Conservation (phyloP, 305 asterid genomes). For the Nicotiana rustica region DNA sequence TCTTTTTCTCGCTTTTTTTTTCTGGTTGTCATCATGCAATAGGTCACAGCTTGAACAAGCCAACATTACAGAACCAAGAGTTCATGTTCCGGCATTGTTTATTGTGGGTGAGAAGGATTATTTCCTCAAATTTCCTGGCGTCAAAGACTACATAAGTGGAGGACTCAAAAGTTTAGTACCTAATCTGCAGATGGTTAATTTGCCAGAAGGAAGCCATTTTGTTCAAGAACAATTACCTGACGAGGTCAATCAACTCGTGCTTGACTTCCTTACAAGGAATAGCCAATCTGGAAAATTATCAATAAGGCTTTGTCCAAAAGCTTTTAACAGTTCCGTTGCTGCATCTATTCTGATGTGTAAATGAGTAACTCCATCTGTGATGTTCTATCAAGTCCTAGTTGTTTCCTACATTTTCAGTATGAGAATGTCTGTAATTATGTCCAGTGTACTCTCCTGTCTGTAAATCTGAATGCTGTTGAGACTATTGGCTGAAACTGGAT, state of each 20-base stretch:
- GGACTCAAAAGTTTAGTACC: constrained; percentile 56
- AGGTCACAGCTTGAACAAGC: constrained; percentile 50
- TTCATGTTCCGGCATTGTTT: constrained; percentile 60
- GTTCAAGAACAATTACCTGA: constrained; percentile 82
- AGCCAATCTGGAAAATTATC: constrained; percentile 18
- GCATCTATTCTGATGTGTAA: background rate
- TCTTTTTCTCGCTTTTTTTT: background rate
- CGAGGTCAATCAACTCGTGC: constrained; percentile 55
- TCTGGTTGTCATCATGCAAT: background rate
- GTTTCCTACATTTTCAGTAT: background rate
- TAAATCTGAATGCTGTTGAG: background rate
- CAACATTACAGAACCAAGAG: constrained; percentile 40
- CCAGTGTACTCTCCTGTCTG: background rate
- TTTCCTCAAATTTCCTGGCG: constrained; percentile 58
- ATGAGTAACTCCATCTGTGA: background rate
- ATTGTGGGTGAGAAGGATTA: constrained; percentile 73
- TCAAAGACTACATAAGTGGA: constrained; percentile 59
- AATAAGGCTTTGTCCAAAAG: background rate
- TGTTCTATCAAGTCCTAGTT: background rate
- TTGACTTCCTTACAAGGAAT: constrained; percentile 56
- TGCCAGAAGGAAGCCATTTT: constrained; percentile 77
- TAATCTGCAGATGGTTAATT: constrained; percentile 56
- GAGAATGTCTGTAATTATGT: background rate
- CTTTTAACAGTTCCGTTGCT: background rate
- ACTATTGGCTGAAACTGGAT: background rate